These are phyloP conservation scores for Babesia caballi DNA, from an alignment of 169 alveolate species.

Conservation along the genomic window DNA sequence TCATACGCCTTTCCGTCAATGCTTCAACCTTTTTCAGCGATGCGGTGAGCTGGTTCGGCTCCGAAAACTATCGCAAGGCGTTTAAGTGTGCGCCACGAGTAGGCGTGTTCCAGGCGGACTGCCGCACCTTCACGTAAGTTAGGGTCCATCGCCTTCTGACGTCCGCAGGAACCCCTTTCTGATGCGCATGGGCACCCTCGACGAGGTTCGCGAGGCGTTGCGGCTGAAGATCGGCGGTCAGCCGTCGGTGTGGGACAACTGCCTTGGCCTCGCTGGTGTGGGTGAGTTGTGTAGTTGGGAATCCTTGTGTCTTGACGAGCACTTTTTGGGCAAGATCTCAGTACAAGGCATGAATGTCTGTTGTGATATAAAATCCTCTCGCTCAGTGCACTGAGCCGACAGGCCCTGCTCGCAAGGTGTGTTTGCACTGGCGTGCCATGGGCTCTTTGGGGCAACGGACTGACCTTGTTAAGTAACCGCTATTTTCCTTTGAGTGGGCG, in stretches of 20 bases:
- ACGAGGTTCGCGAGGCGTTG: conserved; percentile 57
- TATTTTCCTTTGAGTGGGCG: too few relatives aligned
- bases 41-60: conserved; percentile 66
- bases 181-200: conserved; percentile 55
- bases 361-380: conserved; percentile 9
- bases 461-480: too few relatives aligned
- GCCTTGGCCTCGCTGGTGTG: conserved; percentile 49
- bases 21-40: conserved; percentile 26
- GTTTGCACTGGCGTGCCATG: not conserved
- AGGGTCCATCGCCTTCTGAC: too few relatives aligned
- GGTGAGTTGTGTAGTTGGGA: conserved; percentile 63
- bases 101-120: conserved; percentile 41
- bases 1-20: too few relatives aligned
- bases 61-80: conserved; percentile 69
- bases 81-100: conserved; percentile 50
- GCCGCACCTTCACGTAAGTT: conserved; percentile 47
- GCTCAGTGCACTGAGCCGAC: not conserved
- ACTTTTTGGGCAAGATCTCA: conserved; percentile 23
- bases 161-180: conserved; percentile 52
- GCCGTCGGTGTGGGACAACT: conserved; percentile 32
- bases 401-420: not conserved
- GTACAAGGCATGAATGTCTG: conserved; percentile 46
- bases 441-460: too few relatives aligned
- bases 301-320: conserved; percentile 18
- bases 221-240: conserved; percentile 31